These are phyloP conservation scores for Fragaria vesca DNA, from an alignment of 306 rosid species.

Conservation along the genomic window DNA sequence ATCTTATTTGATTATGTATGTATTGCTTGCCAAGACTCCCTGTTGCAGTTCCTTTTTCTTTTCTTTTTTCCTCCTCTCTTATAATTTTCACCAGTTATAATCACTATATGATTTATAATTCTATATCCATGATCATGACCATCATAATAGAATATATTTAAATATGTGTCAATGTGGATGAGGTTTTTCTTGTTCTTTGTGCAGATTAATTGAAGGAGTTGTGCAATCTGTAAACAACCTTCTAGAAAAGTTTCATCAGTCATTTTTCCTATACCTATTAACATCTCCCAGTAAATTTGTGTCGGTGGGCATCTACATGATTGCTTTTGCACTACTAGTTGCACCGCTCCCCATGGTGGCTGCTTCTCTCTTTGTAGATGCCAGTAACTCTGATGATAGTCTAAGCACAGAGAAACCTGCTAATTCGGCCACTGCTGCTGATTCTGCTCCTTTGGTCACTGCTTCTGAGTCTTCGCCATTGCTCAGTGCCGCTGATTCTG, in stretches of 20 bases:
- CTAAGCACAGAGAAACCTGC: slow-evolving; percentile 33
- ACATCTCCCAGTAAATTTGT: slow-evolving; percentile 87
- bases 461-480: slow-evolving; percentile 25
- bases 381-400: slow-evolving; percentile 29
- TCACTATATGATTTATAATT: not conserved
- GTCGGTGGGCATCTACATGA: slow-evolving; percentile 94
- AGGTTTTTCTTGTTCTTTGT: slow-evolving; percentile 22
- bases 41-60: not conserved
- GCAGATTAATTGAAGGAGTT: slow-evolving; percentile 95
- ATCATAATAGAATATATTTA: not conserved
- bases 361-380: slow-evolving; percentile 65
- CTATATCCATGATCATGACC: no score
- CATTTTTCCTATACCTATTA: slow-evolving; percentile 82
- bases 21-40: not conserved
- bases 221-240: slow-evolving; percentile 88
- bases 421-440: slow-evolving; percentile 32
- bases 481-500: slow-evolving; percentile 27
- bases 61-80: not conserved
- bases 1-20: not conserved
- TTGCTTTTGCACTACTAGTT: slow-evolving; percentile 79
- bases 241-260: slow-evolving; percentile 95
- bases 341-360: slow-evolving; percentile 91
- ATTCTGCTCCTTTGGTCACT: not conserved
- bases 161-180: slow-evolving; percentile 22
- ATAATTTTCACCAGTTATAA: not conserved